Conservation (phyloP, 2,329 filamentous ascomycete species). For the Coniella lustricola region DNA sequence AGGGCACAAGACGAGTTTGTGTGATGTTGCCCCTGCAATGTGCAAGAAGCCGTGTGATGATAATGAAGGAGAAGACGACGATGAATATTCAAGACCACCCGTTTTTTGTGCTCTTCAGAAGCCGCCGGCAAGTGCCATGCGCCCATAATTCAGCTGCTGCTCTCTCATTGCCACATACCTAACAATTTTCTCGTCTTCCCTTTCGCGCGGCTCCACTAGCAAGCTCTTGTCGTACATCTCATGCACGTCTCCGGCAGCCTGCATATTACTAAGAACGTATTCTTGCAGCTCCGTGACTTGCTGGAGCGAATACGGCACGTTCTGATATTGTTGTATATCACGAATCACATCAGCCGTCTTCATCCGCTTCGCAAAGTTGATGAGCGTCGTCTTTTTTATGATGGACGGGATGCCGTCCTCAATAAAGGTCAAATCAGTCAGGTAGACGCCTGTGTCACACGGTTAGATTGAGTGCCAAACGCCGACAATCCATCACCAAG, state of each 20-base stretch:
- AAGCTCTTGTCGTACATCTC: slow-evolving; percentile 99
- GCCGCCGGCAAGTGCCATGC: slow-evolving; percentile 12
- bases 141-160: slow-evolving; percentile 20
- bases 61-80: neutral
- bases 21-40: slow-evolving; percentile 3
- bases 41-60: neutral
- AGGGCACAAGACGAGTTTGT: slow-evolving; percentile 7
- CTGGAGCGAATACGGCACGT: slow-evolving; percentile 88
- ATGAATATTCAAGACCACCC: slow-evolving; percentile 5
- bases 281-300: slow-evolving; percentile 89
- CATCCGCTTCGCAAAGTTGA: slow-evolving; percentile 97
- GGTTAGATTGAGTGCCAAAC: slow-evolving; percentile 13
- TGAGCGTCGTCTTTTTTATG: slow-evolving; percentile 91
- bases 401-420: slow-evolving; percentile 96
- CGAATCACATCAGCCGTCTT: slow-evolving; percentile 98
- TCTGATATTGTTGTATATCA: slow-evolving; percentile 98
- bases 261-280: slow-evolving; percentile 95
- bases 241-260: slow-evolving; percentile 89
- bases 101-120: slow-evolving; percentile 1
- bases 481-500: neutral
- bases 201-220: slow-evolving; percentile 85
- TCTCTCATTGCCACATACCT: slow-evolving; percentile 57
- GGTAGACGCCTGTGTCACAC: slow-evolving; percentile 67
- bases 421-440: slow-evolving; percentile 97
- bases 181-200: slow-evolving; percentile 99